Evolutionary conservation across 805 yeast species (phyloP).

Genomic region (Myxozyma neglecta): DNA sequence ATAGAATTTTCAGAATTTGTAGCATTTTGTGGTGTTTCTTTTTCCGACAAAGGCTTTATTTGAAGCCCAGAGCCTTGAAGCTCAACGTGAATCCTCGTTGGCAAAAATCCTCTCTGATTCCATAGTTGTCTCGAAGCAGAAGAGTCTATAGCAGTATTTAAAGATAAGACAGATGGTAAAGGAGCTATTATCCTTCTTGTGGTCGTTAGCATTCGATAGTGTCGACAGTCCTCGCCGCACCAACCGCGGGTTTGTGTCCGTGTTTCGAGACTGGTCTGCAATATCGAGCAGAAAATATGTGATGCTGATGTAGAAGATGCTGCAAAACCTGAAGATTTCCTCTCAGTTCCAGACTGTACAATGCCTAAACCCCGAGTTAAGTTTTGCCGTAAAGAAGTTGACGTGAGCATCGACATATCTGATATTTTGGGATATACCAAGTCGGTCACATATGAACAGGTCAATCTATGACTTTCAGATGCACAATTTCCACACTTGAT

Average conservation of each 20-base stretch:
- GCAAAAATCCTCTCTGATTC: constrained; percentile 28
- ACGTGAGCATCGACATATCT: background rate
- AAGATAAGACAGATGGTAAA: constrained; percentile 63
- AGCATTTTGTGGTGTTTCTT: background rate
- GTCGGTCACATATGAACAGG: constrained; percentile 33
- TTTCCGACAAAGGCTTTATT: constrained; percentile 5
- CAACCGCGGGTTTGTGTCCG: constrained; percentile 48
- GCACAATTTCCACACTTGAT: constrained; percentile 35
- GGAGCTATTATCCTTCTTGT: constrained; percentile 49
- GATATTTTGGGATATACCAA: constrained; percentile 27
- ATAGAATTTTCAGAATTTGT: background rate
- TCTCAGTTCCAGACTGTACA: background rate
- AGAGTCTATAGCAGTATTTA: constrained; percentile 56
- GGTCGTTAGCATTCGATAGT: constrained; percentile 56
- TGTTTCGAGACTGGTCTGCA: constrained; percentile 34
- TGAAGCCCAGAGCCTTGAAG: constrained; percentile 5
- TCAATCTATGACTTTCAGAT: constrained; percentile 27
- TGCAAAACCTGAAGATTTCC: background rate
- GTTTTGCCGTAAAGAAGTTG: background rate
- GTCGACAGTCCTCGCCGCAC: constrained; percentile 53
- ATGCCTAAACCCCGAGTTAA: background rate
- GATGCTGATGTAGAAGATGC: background rate
- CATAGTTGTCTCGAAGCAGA: constrained; percentile 24
- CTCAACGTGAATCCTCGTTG: constrained; percentile 17
- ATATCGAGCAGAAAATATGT: constrained; percentile 29